Percentiles rank a stretch among this genome's conserved stretches.
phyloP scores from a whole-genome alignment of 169 alveolate species.

The Eimeria acervulina region DNA sequence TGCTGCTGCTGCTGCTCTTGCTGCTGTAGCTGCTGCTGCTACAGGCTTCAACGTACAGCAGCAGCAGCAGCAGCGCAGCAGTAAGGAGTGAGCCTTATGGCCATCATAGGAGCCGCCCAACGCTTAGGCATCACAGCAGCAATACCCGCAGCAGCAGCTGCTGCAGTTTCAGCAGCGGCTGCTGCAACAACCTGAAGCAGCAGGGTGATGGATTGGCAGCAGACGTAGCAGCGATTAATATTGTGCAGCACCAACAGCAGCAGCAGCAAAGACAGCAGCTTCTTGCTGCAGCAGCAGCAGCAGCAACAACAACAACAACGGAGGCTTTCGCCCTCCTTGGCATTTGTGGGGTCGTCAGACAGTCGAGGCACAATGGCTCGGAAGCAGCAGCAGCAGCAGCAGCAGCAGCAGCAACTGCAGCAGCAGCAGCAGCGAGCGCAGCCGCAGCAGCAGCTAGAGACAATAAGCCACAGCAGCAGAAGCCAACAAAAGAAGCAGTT shows the following conservation, averaged over 20 bases:
- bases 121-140: too few species aligned
- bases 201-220: background rate
- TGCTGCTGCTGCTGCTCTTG: too few species aligned
- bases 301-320: background rate
- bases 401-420: conserved; percentile 54
- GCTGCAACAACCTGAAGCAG: conserved; percentile 14
- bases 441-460: conserved; percentile 37
- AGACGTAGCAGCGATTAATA: background rate
- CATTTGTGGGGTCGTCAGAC: background rate
- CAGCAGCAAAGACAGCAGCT: background rate
- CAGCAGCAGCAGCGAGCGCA: conserved; percentile 8
- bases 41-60: too few species aligned
- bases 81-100: too few species aligned
- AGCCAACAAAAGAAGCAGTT: conserved; percentile 3
- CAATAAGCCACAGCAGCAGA: background rate
- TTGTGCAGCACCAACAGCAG: background rate
- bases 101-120: too few species aligned
- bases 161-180: background rate
- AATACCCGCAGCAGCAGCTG: background rate
- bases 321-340: background rate
- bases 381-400: too few species aligned
- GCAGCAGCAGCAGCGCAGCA: too few species aligned
- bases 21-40: too few species aligned
- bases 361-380: background rate
- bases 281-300: background rate